A percentile compares a stretch with the other conserved stretches of the same genome.
These are phyloP conservation scores for Penicillium sp. DNA, from an alignment of 2,329 filamentous ascomycete species.

Conservation along the genomic window DNA sequence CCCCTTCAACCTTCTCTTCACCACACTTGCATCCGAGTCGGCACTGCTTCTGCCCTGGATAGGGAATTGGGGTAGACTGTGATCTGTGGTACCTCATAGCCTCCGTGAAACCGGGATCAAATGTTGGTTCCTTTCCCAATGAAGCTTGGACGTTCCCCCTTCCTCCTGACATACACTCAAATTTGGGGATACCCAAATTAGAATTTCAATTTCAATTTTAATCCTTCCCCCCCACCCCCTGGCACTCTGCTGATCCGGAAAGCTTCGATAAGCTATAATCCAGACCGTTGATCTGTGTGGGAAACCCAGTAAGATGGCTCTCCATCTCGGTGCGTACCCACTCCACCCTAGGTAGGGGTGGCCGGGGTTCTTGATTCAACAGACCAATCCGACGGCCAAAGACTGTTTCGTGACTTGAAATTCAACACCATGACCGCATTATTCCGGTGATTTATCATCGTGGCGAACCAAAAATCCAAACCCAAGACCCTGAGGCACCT, in stretches of 20 bases:
- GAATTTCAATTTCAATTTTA: not conserved
- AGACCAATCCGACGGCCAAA: not conserved
- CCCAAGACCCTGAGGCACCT: constrained; percentile 7
- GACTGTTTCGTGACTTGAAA: constrained; percentile 6
- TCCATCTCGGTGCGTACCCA: constrained; percentile 15
- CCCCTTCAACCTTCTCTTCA: not conserved
- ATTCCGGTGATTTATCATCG: constrained; percentile 24
- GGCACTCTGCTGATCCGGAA: constrained; percentile 16
- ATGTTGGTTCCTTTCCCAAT: constrained; percentile 17
- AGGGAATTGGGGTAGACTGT: not conserved
- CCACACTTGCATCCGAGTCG: not conserved
- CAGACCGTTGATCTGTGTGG: constrained; percentile 15
- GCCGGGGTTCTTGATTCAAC: not conserved
- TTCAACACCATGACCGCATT: constrained; percentile 4
- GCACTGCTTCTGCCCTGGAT: not conserved
- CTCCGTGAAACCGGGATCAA: constrained; percentile 19
- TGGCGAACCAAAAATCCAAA: constrained; percentile 18
- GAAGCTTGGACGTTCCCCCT: constrained; percentile 10
- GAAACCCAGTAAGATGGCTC: constrained; percentile 8
- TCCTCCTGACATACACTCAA: constrained; percentile 9
- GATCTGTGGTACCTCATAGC: constrained; percentile 20
- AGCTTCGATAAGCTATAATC: constrained; percentile 17
- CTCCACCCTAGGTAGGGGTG: constrained; percentile 4
- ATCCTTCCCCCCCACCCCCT: not conserved
- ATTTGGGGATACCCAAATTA: not conserved